Percentiles rank a stretch among this genome's conserved stretches.
Evolutionary conservation across 768 basidiomycete genomes (phyloP).

Genomic region (Boletus tomentosulus): DNA sequence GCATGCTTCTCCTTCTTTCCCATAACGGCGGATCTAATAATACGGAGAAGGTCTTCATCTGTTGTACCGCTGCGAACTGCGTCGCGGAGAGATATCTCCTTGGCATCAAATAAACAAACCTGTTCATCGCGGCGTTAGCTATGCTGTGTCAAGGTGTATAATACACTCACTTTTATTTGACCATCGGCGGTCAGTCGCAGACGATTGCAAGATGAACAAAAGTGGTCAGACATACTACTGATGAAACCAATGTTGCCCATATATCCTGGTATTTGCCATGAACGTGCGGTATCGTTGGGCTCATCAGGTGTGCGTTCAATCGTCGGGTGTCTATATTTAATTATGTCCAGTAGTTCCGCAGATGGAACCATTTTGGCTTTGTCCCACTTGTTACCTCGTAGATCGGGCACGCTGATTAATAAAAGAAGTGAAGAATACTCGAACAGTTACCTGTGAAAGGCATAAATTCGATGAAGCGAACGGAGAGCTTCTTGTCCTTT

Average conservation of each 20-base stretch:
- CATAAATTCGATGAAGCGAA: conserved; percentile 94
- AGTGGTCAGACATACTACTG: conserved; percentile 92
- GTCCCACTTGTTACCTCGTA: conserved; percentile 80
- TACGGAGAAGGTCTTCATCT: conserved; percentile 57
- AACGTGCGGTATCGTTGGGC: conserved; percentile 76
- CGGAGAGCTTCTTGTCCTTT: conserved; percentile 54
- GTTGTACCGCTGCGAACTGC: conserved; percentile 60
- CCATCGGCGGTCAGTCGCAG: conserved; percentile 87
- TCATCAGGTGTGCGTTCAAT: conserved; percentile 61
- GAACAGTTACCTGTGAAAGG: conserved; percentile 70
- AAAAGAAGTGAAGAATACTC: background rate
- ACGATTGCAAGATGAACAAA: conserved; percentile 82
- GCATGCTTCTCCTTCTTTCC: conserved; percentile 80
- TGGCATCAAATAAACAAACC: conserved; percentile 87
- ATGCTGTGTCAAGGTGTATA: background rate
- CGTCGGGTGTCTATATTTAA: conserved; percentile 45
- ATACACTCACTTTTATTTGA: conserved; percentile 66
- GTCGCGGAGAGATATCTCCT: conserved; percentile 79
- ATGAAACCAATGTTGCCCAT: conserved; percentile 80
- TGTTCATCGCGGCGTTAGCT: conserved; percentile 26
- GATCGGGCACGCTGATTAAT: conserved; percentile 1
- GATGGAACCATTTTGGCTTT: conserved; percentile 80
- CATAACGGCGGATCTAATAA: conserved; percentile 60
- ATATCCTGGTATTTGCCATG: conserved; percentile 70
- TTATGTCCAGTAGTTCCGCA: conserved; percentile 50